Percentiles rank a stretch among this genome's conserved stretches.
These are phyloP conservation scores for Fonsecaea nubica DNA, from an alignment of 2,329 filamentous ascomycete genomes.

Conservation along the genomic window DNA sequence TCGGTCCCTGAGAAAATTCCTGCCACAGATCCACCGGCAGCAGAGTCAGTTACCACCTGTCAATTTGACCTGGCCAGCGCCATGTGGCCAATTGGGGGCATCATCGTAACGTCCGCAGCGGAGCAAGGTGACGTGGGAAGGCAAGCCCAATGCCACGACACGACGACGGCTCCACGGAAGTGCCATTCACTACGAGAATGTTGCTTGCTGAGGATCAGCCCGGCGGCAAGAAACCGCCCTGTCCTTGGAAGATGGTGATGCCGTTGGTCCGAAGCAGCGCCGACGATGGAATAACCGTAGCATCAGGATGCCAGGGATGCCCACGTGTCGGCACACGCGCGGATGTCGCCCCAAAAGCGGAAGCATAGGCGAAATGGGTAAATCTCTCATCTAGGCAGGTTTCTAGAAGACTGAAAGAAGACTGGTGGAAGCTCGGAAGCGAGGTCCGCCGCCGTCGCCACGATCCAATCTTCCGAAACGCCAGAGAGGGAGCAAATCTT, in stretches of 20 bases:
- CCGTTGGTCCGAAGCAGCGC: conserved; percentile 4
- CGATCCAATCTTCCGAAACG: conserved; percentile 8
- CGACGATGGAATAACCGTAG: not conserved
- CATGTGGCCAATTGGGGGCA: not conserved
- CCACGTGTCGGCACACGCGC: conserved; percentile 11
- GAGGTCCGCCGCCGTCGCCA: not conserved
- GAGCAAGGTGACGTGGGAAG: conserved; percentile 19
- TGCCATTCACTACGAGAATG: not conserved
- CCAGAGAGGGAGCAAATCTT: not conserved
- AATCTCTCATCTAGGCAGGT: conserved; percentile 27
- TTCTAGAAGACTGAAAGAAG: conserved; percentile 23
- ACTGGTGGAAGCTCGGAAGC: conserved; percentile 4
- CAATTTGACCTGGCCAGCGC: not conserved
- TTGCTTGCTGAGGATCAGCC: conserved; percentile 10
- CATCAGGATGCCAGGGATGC: not conserved
- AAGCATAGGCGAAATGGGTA: conserved; percentile 8
- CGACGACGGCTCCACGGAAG: conserved; percentile 1
- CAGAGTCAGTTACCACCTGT: not conserved
- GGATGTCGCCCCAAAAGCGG: conserved; percentile 22
- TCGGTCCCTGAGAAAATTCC: conserved; percentile 1
- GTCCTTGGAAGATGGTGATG: not conserved
- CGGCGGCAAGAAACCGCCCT: not conserved
- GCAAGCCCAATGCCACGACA: not conserved
- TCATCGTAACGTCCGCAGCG: conserved; percentile 19
- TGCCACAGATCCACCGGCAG: not conserved